phyloP scores from a whole-genome alignment of 192 early-diverging fungal genomes.

The Entomortierella parvispora region DNA sequence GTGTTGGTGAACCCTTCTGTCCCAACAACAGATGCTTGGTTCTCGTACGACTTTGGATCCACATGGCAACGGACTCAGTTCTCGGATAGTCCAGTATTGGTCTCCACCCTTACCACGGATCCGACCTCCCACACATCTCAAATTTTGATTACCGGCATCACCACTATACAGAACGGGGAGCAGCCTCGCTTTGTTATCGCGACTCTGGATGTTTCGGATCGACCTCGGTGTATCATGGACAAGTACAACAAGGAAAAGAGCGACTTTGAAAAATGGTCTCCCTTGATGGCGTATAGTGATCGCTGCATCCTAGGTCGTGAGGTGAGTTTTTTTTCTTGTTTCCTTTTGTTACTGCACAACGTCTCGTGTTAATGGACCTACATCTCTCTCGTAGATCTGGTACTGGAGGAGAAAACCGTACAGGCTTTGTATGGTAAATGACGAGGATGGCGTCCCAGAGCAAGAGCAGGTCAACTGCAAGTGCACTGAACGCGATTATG shows the following conservation, averaged over 20 bases:
- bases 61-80: constrained; percentile 75
- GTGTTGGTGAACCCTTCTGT: constrained; percentile 76
- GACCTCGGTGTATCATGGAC: constrained; percentile 54
- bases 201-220: constrained; percentile 24
- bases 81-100: constrained; percentile 62
- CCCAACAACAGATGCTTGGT: constrained; percentile 68
- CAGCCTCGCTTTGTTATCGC: constrained; percentile 13
- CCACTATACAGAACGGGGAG: constrained; percentile 10
- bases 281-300: constrained; percentile 63
- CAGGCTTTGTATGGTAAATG: constrained; percentile 72
- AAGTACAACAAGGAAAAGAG: constrained; percentile 55
- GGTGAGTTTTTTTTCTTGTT: constrained; percentile 43
- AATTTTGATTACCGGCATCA: constrained; percentile 73
- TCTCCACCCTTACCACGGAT: constrained; percentile 66
- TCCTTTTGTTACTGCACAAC: too few species aligned
- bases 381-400: constrained; percentile 55
- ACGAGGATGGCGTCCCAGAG: constrained; percentile 62
- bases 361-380: too few species aligned
- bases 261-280: constrained; percentile 91
- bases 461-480: constrained; percentile 62
- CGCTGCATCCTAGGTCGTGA: constrained; percentile 66
- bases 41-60: constrained; percentile 80
- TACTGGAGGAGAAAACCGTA: constrained; percentile 76
- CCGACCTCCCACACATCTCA: constrained; percentile 69
- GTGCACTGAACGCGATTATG: constrained; percentile 80